These are phyloP conservation scores for Begonia peltatifolia DNA, from an alignment of 306 rosid genomes.

Conservation along the genomic window DNA sequence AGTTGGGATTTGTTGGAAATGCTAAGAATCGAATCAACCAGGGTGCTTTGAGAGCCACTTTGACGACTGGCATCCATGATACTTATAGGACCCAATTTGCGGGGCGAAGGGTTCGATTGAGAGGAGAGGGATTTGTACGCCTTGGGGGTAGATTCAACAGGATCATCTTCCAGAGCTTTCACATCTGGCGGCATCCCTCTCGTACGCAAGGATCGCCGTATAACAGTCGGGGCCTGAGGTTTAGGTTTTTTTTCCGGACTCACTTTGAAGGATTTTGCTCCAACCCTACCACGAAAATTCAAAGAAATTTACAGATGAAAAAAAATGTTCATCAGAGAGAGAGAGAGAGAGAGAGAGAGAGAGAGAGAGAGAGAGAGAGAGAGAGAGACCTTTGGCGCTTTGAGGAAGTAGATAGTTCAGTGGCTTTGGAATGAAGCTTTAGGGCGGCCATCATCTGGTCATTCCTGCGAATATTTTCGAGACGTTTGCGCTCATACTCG, in stretches of 20 bases:
- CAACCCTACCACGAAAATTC: conserved; percentile 21
- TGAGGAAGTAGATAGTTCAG: conserved; percentile 39
- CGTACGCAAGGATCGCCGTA: conserved; percentile 60
- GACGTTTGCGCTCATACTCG: conserved; percentile 71
- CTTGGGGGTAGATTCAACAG: conserved; percentile 4
- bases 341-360: conserved; percentile 3
- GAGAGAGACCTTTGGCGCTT: conserved; percentile 49
- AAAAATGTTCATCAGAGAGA: not conserved
- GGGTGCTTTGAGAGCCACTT: conserved; percentile 16
- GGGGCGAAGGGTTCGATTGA: conserved; percentile 1
- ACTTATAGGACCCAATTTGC: conserved; percentile 30
- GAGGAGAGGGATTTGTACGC: conserved; percentile 5
- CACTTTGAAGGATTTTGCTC: conserved; percentile 29
- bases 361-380: not conserved
- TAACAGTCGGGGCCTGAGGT: conserved; percentile 34
- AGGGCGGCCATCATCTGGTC: conserved; percentile 72
- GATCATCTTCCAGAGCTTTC: conserved; percentile 14
- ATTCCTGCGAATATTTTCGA: conserved; percentile 88
- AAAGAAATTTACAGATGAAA: not conserved
- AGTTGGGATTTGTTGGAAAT: conserved; percentile 13
- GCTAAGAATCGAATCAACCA: conserved; percentile 29
- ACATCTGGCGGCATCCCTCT: conserved; percentile 58
- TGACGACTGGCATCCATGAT: conserved; percentile 32
- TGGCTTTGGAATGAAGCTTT: conserved; percentile 46
- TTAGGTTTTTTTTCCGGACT: conserved; percentile 37